A percentile compares a stretch with the other conserved stretches of the same genome.
Conservation (phyloP, 176 grass and related monocot species). For the Phyllostachys edulis region DNA sequence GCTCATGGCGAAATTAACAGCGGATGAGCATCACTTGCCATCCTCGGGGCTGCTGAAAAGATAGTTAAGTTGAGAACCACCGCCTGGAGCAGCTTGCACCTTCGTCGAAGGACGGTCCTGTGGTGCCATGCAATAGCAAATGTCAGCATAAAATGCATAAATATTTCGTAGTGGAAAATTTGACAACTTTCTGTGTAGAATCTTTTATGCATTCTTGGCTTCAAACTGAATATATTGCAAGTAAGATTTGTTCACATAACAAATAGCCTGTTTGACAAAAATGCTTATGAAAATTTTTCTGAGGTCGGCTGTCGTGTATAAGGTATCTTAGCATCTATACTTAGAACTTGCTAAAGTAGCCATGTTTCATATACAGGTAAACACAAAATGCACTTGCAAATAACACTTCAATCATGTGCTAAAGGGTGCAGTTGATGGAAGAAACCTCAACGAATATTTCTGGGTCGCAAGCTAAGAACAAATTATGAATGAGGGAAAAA, state of each 20-base stretch:
- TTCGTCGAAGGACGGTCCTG: conserved; percentile 70
- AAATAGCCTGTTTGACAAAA: neutral
- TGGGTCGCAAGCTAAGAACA: neutral
- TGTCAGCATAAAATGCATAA: neutral
- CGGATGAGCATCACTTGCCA: conserved; percentile 44
- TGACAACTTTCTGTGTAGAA: neutral
- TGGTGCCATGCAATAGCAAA: neutral
- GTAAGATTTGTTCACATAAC: neutral
- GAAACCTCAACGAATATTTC: neutral
- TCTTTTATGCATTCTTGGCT: neutral
- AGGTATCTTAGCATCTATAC: neutral
- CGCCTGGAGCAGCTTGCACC: conserved; percentile 63
- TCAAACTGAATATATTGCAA: neutral
- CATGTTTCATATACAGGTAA: neutral
- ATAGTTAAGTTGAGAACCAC: conserved; percentile 57
- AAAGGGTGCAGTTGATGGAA: neutral
- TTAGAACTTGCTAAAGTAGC: neutral
- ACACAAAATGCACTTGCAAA: neutral
- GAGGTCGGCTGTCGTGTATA: neutral
- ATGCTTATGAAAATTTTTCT: neutral
- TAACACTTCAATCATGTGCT: neutral
- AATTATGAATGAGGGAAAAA: neutral
- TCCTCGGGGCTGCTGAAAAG: conserved; percentile 52
- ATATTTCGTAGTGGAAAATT: neutral
- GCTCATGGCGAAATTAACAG: conserved; percentile 6